Base-by-base conservation (phyloP, 1,284 basidiomycete genomes). In the Lentinus polychrous region DNA sequence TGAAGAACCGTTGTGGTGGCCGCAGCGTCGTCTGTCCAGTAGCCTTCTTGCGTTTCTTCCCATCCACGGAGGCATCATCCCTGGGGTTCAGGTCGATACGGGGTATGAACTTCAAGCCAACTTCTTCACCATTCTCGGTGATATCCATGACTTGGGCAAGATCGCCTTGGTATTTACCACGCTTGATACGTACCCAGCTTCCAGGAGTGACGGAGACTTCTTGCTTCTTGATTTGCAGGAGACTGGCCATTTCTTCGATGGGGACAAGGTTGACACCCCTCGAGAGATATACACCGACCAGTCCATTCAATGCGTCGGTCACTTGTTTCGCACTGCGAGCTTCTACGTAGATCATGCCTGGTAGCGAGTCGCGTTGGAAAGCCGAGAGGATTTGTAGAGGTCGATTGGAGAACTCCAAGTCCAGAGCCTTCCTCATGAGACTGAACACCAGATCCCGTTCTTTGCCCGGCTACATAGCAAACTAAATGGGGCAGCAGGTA, bases 181-280 rank as follows among this genome's bases (percentile, higher is more conserved):
- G 84, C 62, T 86, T 88, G 65, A 98, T 85, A 47, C 96, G 88
- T 10, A 98, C 94, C 96, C 95, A 99, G 58, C 84, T 90, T 31
- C 93, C 93, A 1, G 85, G 83, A 15, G 82, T 83, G 41, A 98
- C 80, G 1, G 88, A 88, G 48, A 88, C 72, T 55, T 94, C 91
- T 61, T 94, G 89, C 70, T 95, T 94, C 73, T 94, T 96, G 60
- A 97, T 96, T 64, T 92, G 91, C 55, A 99, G 76, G 31, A 99
- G 72, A 54, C 91, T 93, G 5, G 94, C 92, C 95, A 99, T 99
- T 73, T 99, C 95, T 57, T 97, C 92, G 54, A 98, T 94, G 7
- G 94, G 94, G 1, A 99, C 93, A 35, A 98, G 80, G 36, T 81
- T 78, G 53, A 94, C 79, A 15, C 87, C 87, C 46, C 86, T 83